Base-by-base conservation (phyloP, 2,329 filamentous ascomycete genomes). In the Epichloe uncinata region DNA sequence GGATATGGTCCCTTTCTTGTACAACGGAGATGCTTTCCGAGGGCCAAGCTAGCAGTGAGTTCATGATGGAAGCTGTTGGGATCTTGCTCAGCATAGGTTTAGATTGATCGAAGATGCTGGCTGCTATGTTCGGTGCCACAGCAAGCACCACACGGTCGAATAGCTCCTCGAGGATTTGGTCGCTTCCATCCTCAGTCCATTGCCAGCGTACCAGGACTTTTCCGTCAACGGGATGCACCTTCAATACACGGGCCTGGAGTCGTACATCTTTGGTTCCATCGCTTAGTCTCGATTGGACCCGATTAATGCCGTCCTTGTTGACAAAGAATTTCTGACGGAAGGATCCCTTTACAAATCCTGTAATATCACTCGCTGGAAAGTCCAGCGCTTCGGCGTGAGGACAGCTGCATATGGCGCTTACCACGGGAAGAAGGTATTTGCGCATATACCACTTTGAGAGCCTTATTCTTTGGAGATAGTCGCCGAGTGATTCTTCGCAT, bases 71-170 rank as follows among this genome's bases (percentile, higher is more conserved):
- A 3, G 63, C 64, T 0, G 72, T 75, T 0, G 77, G 76, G 13
- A 79, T 71, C n/a, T 57, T 57, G 1, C 57, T 49, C 54, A 77
- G 63, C 3, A 61, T 54, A 4, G 63, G 47, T 3, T 54, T 53
- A 3, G 77, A 55, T 0, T 73, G 73, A 1, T 60, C 54, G 52
- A 74, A 80, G 12, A 81, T 66, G 5, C 60, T 60, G 5, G 66
- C 70, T 0, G 72, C 73, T 4, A 77, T 69, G 53, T 78, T 69
- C 0, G 78, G 77, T 0, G 76, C 71, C 1, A 80, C 73, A 0
- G 75, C 75, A 1, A 81, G 62, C 22, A 81, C 62, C 0, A 78
- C 74, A 2, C 65, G 66, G 48, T 79, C 75, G 48, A 78, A 79
- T 0, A 56, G 48, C 16, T 72, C 66, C 22, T 64, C 56, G n/a